Evolutionary conservation across 139 green algal species (phyloP).

Genomic region (Chlorella sorokiniana): DNA sequence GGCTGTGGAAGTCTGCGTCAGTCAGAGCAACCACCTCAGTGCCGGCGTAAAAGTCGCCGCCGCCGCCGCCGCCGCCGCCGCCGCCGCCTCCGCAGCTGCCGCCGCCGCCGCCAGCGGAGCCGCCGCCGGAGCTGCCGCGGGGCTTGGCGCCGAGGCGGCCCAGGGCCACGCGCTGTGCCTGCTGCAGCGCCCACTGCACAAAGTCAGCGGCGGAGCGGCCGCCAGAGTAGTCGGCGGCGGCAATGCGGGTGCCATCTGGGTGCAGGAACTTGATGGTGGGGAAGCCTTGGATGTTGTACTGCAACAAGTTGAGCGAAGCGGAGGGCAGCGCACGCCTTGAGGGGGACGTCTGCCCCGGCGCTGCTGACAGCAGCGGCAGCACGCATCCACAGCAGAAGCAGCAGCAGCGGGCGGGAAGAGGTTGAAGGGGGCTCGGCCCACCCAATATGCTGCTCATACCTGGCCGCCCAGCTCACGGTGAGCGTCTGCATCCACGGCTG

Average conservation of each 20-base stretch:
- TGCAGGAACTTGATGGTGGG: slow-evolving; percentile 84
- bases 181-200: slow-evolving; percentile 73
- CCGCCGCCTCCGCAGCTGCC: slow-evolving; percentile 47
- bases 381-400: background rate
- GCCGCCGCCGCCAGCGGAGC: slow-evolving; percentile 18
- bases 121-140: background rate
- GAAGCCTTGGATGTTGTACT: slow-evolving; percentile 78
- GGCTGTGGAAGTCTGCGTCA: slow-evolving; percentile 76
- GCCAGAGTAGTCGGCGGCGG: slow-evolving; percentile 79
- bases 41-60: slow-evolving; percentile 60
- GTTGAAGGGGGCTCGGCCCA: background rate
- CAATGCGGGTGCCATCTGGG: slow-evolving; percentile 52
- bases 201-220: slow-evolving; percentile 83
- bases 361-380: background rate
- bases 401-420: background rate
- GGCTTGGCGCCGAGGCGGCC: slow-evolving; percentile 55
- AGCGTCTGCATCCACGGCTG: slow-evolving; percentile 71
- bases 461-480: slow-evolving; percentile 56
- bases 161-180: slow-evolving; percentile 62
- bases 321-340: background rate
- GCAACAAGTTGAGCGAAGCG: background rate
- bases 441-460: too few relatives aligned
- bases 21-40: slow-evolving; percentile 77
- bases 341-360: too few relatives aligned
- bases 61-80: slow-evolving; percentile 16